Conservation (phyloP, 352 stramenopile species). For the Thraustochytrium striatum region DNA sequence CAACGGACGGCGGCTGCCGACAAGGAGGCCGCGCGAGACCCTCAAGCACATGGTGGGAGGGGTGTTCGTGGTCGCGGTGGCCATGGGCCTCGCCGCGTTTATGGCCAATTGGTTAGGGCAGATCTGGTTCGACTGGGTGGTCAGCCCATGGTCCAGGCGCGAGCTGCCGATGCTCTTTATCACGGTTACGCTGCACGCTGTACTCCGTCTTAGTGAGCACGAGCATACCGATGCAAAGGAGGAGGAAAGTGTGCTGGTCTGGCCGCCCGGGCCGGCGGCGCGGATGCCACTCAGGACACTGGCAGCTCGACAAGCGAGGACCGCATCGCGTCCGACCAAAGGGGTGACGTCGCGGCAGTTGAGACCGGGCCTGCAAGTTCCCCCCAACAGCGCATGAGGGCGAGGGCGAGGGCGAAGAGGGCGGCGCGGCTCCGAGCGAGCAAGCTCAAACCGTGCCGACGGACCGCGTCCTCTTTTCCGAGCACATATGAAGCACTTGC, state of each 20-base stretch:
- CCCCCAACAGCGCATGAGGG: no score
- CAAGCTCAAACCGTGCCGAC: no score
- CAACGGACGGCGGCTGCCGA: no score
- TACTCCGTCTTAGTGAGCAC: neutral
- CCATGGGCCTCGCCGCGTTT: neutral
- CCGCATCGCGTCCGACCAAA: no score
- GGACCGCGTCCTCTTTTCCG: no score
- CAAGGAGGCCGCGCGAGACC: no score
- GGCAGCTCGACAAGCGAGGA: no score
- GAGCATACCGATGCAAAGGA: neutral
- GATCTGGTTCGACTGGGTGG: neutral
- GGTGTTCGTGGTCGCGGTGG: neutral
- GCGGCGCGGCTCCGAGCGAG: no score
- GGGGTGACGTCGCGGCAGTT: no score
- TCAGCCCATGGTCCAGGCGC: neutral
- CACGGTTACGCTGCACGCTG: neutral
- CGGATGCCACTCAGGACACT: neutral
- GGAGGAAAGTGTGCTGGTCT: neutral
- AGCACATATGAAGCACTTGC: slow-evolving; percentile 33
- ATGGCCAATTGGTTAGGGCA: neutral
- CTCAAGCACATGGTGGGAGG: no score
- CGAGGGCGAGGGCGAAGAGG: no score
- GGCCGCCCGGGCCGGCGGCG: neutral
- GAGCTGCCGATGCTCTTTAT: neutral
- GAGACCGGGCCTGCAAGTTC: no score